Percentiles rank a stretch among this genome's conserved stretches.
phyloP scores from a whole-genome alignment of 2,329 filamentous ascomycete genomes.

The Madurella mycetomatis region DNA sequence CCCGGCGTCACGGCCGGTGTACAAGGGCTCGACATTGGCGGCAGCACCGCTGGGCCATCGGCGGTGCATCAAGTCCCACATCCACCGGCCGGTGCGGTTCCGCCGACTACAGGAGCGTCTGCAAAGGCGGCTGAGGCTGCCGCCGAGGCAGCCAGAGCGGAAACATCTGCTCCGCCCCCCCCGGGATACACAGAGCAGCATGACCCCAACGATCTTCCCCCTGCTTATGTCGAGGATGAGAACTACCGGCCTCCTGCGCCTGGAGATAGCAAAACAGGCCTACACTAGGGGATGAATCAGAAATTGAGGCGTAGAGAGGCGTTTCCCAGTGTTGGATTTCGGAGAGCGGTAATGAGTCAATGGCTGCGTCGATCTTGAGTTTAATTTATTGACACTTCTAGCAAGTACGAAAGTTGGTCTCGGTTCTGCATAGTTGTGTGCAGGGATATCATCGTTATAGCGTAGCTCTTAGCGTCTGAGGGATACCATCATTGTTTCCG shows the following conservation, averaged over 20 bases:
- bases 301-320: too few species aligned
- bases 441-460: too few species aligned
- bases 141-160: slow-evolving; percentile 20
- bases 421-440: too few species aligned
- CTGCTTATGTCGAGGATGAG: slow-evolving; percentile 29
- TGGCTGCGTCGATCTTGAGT: too few species aligned
- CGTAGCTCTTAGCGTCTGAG: too few species aligned
- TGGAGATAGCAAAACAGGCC: slow-evolving; percentile 26
- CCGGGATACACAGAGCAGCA: slow-evolving; percentile 26
- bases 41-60: slow-evolving; percentile 2
- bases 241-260: slow-evolving; percentile 8
- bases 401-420: too few species aligned
- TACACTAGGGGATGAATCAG: slow-evolving; percentile 12
- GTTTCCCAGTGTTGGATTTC: too few species aligned
- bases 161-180: slow-evolving; percentile 20
- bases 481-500: too few species aligned
- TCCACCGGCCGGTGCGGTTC: background rate
- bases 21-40: slow-evolving; percentile 9
- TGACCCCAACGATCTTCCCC: slow-evolving; percentile 24
- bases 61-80: background rate
- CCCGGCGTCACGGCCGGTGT: slow-evolving; percentile 11
- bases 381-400: too few species aligned
- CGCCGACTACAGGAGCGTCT: slow-evolving; percentile 10
- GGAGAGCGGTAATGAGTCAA: too few species aligned
- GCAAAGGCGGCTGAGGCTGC: slow-evolving; percentile 28